Percentiles rank a stretch among this genome's conserved stretches.
phyloP scores from a whole-genome alignment of 768 basidiomycete genomes.

The Boletus reticulatus region DNA sequence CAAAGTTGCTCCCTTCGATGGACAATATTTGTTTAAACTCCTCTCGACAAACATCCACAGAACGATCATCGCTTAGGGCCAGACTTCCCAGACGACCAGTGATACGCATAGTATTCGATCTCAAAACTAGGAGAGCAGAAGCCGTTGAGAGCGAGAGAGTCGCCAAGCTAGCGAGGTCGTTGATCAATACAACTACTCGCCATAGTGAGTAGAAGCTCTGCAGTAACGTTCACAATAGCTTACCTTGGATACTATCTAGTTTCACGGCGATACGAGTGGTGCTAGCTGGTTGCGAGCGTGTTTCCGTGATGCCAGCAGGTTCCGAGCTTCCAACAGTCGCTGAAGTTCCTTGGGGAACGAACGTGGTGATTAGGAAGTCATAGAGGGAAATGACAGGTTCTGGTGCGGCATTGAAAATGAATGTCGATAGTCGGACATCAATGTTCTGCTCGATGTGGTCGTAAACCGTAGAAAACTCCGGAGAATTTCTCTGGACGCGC shows the following conservation, averaged over 20 bases:
- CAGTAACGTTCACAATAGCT: constrained; percentile 14
- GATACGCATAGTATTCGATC: constrained; percentile 70
- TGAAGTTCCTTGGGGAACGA: constrained; percentile 52
- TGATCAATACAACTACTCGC: constrained; percentile 68
- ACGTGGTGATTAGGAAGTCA: constrained; percentile 97
- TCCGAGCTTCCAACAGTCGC: constrained; percentile 9
- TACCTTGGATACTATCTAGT: constrained; percentile 81
- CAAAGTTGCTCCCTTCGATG: constrained; percentile 92
- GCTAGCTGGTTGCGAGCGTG: constrained; percentile 28
- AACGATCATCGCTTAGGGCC: constrained; percentile 72
- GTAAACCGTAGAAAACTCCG: constrained; percentile 75
- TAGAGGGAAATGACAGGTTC: constrained; percentile 89
- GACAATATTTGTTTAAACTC: constrained; percentile 85
- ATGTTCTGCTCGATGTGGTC: constrained; percentile 88
- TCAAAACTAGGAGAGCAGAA: constrained; percentile 74
- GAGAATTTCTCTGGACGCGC: constrained; percentile 79
- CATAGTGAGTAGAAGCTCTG: constrained; percentile 9
- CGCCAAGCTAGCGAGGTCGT: constrained; percentile 67
- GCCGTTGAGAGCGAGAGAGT: constrained; percentile 90
- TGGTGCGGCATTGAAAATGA: constrained; percentile 84
- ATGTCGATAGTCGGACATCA: constrained; percentile 84
- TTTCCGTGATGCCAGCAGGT: not conserved
- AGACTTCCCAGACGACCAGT: constrained; percentile 82
- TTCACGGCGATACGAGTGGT: constrained; percentile 83
- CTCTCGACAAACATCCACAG: constrained; percentile 46